Percentiles rank a stretch among this genome's conserved stretches.
These are phyloP conservation scores for Nitzschia sp. DNA, from an alignment of 108 stramenopile genomes.

Conservation along the genomic window DNA sequence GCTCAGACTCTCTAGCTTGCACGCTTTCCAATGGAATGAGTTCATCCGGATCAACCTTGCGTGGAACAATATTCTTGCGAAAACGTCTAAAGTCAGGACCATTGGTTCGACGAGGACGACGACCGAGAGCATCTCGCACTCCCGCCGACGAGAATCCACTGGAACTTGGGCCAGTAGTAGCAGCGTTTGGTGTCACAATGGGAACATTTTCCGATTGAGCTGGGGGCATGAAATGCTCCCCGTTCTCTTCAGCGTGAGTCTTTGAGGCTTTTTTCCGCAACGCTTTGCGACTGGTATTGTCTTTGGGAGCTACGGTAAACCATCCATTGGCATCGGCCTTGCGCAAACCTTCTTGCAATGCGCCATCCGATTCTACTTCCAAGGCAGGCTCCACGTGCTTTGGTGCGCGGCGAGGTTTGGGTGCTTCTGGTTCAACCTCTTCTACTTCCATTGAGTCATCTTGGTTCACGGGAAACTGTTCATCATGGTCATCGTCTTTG, in stretches of 20 bases:
- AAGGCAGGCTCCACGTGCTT: background rate
- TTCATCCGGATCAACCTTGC: background rate
- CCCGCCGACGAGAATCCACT: background rate
- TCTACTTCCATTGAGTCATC: background rate
- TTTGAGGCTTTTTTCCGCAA: conserved; percentile 22
- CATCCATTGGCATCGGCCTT: conserved; percentile 23
- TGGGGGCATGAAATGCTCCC: conserved; percentile 9
- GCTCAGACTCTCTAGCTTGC: conserved; percentile 55
- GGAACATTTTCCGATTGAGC: background rate
- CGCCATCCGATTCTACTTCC: too few relatives aligned
- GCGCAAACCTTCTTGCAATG: background rate
- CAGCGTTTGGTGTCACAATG: background rate
- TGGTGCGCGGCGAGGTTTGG: background rate
- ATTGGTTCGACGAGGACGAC: background rate
- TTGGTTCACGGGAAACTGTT: background rate
- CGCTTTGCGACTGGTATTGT: conserved; percentile 19
- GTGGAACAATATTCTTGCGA: conserved; percentile 25
- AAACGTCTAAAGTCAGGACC: conserved; percentile 28
- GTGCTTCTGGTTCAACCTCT: background rate
- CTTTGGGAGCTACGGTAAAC: conserved; percentile 33
- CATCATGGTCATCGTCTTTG: background rate
- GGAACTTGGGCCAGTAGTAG: background rate
- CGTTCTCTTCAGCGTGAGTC: background rate
- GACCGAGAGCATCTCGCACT: background rate
- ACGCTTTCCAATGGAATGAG: conserved; percentile 15